Evolutionary conservation across 345 rosid species (phyloP), one percentile per base, ranked within the genome.

Genomic region (Eucalyptus pumila): DNA sequence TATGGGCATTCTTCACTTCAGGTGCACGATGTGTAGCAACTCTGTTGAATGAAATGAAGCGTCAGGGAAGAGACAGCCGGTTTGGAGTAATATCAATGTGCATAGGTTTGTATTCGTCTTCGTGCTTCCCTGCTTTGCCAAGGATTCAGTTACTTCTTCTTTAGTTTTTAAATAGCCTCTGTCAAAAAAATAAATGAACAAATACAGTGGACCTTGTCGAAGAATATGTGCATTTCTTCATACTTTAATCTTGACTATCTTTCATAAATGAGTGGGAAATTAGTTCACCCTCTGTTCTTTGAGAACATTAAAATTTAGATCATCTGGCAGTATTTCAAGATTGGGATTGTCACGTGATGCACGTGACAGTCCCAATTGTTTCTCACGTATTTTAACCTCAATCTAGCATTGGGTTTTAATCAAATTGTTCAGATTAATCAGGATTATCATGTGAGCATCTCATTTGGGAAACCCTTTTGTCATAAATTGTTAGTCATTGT

Each of bases 21-120:
- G 99, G 99, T 90, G 97, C 99, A 24, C 95, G 98, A 50, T 95
- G 98, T 91, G 98, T 97, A 49, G 96, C 95, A 14, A 98, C 98
- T 88, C 93, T 98, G 85, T 89, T 98, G 94, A 88, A 95, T 50
- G 99, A 96, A 92, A 98, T 98, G 99, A 96, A 97, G 93, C 95
- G 98, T 19, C 95, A 94, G 80, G 99, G 99, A 54, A 95, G 92
- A 89, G 98, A 97, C 90, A 94, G 97, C 87, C 97, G 98, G 60
- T 97, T 91, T 88, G 99, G 99, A 89, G 99, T 95, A 14, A 90
- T 98, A 87, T 97, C 99, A 81, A 98, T 96, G 99, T 98, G 98
- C 97, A 97, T 98, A 93, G 99, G 99, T 96, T n/a, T 65, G 37
- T 76, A 23, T 88, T 86, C 76, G 37, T 51, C 89, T 87, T 83